Base-by-base conservation (phyloP, 305 asterid genomes). In the Solanum aculeatissimum region DNA sequence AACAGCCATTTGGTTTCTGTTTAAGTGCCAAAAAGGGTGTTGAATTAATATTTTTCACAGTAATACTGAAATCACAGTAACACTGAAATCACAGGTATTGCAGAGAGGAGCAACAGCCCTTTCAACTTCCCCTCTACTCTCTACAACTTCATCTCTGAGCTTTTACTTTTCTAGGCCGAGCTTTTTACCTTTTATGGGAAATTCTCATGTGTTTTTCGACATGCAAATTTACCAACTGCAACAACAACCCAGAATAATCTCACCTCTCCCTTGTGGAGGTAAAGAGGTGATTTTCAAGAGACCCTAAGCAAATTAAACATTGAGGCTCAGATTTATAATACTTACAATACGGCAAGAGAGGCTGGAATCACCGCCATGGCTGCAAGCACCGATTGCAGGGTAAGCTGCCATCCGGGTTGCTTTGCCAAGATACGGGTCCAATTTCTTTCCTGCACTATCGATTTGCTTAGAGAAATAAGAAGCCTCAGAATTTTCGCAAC, bases 381-480 rank as follows among this genome's bases (percentile, higher is more conserved):
- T 71, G 35, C 80, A 71, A 71, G 32, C 19, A 71, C 58, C 77
- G 60, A 80, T 84, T 81, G 88, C 51, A 69, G 49, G 47, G 15
- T 69, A 21, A 38, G 27, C 77, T 35, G 4, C 23, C 77, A 18
- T 68, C 85, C 63, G 79, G 87, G 83, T 86, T 71, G 91, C 91
- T 88, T 81, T 55, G 86, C 92, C 89, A 88, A 84, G 87, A 85
- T 85, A 85, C 85, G 86, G 68, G 82, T 58, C 54, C 32, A 4
- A 21, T 81, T 62, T 0, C 27, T 81, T 32, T 81, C 55, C 32
- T 7, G 35, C 43, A 70, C 68, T 45, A 7, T 60, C 10, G 6
- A 81, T 81, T 23, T 60, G 27, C 84, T 25, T 43, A 38, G 58
- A 43, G 83, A 32, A 15, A 15, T 25, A 68, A 68, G 27, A 68